phyloP scores from a whole-genome alignment of 2,329 filamentous ascomycete genomes.

The Colletotrichum higginsianum region DNA sequence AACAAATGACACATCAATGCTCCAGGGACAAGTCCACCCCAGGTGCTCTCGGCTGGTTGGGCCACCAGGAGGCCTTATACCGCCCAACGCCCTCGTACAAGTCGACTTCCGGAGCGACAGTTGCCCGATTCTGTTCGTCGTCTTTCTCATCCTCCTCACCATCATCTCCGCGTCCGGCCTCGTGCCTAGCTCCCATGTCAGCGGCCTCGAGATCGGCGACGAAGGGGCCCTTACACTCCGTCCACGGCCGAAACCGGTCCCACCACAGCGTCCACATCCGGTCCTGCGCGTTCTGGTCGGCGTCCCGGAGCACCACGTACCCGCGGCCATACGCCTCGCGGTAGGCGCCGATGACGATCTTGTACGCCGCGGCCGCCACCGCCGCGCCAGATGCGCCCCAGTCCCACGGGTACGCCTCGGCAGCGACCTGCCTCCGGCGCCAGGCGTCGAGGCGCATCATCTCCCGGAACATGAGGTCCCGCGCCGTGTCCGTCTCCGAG shows the following conservation, averaged over 20 bases:
- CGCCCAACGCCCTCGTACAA: not conserved
- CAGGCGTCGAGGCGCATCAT: not conserved
- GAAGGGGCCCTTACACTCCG: not conserved
- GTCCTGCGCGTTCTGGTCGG: not conserved
- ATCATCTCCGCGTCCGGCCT: no score
- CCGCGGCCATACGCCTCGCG: not conserved
- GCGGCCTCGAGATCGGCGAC: not conserved
- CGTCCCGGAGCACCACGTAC: not conserved
- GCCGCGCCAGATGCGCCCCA: not conserved
- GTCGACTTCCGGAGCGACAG: not conserved
- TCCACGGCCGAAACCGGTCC: not conserved
- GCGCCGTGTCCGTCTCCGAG: not conserved
- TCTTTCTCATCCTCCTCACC: no score
- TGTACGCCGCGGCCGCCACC: not conserved
- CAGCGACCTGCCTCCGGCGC: not conserved
- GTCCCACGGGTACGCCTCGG: constrained; percentile 1
- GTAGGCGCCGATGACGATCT: not conserved
- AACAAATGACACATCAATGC: not conserved
- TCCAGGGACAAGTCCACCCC: not conserved
- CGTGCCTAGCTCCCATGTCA: not conserved
- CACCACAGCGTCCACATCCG: constrained; percentile 1
- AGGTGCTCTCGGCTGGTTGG: not conserved
- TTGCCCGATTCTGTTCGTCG: no score
- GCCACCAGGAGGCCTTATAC: not conserved
- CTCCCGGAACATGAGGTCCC: not conserved